Evolutionary conservation across 805 yeast genomes (phyloP).

Genomic region (Candida cerambycidarum): DNA sequence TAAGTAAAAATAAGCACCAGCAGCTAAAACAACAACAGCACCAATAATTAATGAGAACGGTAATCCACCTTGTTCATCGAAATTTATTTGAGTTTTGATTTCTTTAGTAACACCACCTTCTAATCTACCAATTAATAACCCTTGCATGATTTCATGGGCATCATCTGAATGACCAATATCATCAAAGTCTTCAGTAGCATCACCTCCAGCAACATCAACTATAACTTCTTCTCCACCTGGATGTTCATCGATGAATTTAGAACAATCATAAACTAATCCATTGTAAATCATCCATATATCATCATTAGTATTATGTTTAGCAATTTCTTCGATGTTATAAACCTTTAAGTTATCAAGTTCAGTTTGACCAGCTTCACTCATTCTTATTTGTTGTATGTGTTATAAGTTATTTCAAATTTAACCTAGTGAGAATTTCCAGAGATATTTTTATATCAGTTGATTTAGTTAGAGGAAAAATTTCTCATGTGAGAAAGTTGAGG

Average conservation of each 20-base stretch:
- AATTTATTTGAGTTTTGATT: slow-evolving; percentile 22
- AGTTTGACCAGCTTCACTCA: slow-evolving; percentile 6
- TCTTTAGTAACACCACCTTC: slow-evolving; percentile 56
- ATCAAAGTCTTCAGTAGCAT: slow-evolving; percentile 47
- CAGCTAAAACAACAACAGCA: slow-evolving; percentile 35
- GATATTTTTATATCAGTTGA: slow-evolving; percentile 2
- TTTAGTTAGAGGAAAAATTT: background rate
- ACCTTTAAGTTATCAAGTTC: slow-evolving; percentile 29
- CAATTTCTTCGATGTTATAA: slow-evolving; percentile 55
- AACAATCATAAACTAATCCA: slow-evolving; percentile 43
- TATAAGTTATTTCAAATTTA: too few relatives aligned
- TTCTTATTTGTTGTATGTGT: background rate
- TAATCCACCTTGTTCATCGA: slow-evolving; percentile 16
- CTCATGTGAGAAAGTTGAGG: slow-evolving; percentile 8
- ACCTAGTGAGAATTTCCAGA: background rate
- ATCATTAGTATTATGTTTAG: slow-evolving; percentile 36
- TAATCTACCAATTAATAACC: slow-evolving; percentile 72
- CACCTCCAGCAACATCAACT: slow-evolving; percentile 43
- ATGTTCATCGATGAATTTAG: slow-evolving; percentile 45
- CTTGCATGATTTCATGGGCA: slow-evolving; percentile 74
- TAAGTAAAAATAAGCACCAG: slow-evolving; percentile 42
- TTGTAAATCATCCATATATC: slow-evolving; percentile 47
- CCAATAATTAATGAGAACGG: slow-evolving; percentile 32
- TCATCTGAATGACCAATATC: slow-evolving; percentile 98
- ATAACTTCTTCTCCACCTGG: slow-evolving; percentile 51